Evolutionary conservation across 2,329 filamentous ascomycete genomes (phyloP), one percentile per base, ranked within the genome.

Genomic region (Endothia cerciana): DNA sequence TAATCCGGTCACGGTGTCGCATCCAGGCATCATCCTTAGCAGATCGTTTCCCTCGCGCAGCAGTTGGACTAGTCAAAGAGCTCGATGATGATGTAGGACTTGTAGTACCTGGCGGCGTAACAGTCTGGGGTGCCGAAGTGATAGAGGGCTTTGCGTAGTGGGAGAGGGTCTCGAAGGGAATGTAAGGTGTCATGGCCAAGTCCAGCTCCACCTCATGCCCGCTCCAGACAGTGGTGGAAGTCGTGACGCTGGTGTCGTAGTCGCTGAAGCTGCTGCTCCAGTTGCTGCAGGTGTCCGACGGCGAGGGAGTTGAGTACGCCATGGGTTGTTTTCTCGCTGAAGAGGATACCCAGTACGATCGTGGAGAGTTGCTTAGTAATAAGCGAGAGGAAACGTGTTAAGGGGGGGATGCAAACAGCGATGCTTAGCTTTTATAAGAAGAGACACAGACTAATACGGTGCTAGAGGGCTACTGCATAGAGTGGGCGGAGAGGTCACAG

Each of bases 1-100:
- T 72, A 66, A 76, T 76, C 19, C 67, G 69, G 2, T 69, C 68
- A 1, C 70, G 69, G 43, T 75, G 71, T 1, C 62, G 43, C 1
- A 71, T 70, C 74, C 74, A 76, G 64, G 75, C 73, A 15, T 69
- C 69, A 6, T 70, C 66, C 40, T 56, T 60, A 41, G 69, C 69
- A 38, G 70, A 70, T 25, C 55, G 55, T n/a, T 40, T 41, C 19
- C 60, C 51, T 15, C 36, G 56, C 8, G 33, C 22, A 13, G 33
- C 28, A 8, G 41, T 41, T 4, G 13, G 4, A 7, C 8, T 30
- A 4, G 25, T 11, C 2, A 28, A n/a, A 15, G 22, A 40, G 25
- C 25, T 15, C 17, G n/a, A 19, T 3, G 56, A 51, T 36, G 55
- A 59, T 17, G 17, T 25, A 13, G 45, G 56, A 11, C 51, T 68